A percentile compares a stretch with the other conserved stretches of the same genome.
These are phyloP conservation scores for Amauroascus niger DNA, from an alignment of 2,329 filamentous ascomycete species.

Conservation along the genomic window DNA sequence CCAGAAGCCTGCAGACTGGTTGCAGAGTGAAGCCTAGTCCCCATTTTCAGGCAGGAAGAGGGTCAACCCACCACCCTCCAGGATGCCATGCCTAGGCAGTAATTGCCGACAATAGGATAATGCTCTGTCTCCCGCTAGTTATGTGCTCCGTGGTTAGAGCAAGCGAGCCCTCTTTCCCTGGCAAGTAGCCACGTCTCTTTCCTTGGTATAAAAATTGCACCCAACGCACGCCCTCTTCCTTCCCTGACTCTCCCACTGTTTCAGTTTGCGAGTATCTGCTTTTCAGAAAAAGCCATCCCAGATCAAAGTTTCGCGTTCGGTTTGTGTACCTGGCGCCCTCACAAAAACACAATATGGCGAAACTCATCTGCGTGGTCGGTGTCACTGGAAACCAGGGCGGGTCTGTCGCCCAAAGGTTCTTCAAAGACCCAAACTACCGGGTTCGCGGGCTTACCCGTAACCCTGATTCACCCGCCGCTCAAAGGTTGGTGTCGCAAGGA, in stretches of 20 bases:
- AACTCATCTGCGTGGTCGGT: conserved; percentile 24
- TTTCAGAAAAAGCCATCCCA: too few relatives aligned
- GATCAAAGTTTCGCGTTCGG: neutral
- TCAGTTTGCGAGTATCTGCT: too few relatives aligned
- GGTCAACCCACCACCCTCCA: neutral
- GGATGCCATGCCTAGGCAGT: neutral
- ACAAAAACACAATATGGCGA: conserved; percentile 2
- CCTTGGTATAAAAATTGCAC: too few relatives aligned
- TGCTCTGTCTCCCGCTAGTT: too few relatives aligned
- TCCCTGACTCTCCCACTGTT: too few relatives aligned
- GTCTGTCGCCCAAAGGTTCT: conserved; percentile 39
- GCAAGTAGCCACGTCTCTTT: too few relatives aligned
- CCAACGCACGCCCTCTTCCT: too few relatives aligned
- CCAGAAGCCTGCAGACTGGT: neutral
- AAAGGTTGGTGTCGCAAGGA: conserved; percentile 24
- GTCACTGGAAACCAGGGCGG: conserved; percentile 47
- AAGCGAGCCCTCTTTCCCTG: neutral
- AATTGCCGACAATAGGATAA: neutral
- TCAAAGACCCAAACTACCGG: conserved; percentile 40
- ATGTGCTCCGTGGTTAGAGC: too few relatives aligned
- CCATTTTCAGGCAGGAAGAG: neutral
- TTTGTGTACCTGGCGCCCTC: neutral
- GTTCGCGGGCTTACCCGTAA: conserved; percentile 46
- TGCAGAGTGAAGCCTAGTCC: neutral
- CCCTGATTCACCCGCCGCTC: conserved; percentile 23